phyloP scores from a whole-genome alignment of 495 filamentous ascomycete species.

The Daldinia decipiens region DNA sequence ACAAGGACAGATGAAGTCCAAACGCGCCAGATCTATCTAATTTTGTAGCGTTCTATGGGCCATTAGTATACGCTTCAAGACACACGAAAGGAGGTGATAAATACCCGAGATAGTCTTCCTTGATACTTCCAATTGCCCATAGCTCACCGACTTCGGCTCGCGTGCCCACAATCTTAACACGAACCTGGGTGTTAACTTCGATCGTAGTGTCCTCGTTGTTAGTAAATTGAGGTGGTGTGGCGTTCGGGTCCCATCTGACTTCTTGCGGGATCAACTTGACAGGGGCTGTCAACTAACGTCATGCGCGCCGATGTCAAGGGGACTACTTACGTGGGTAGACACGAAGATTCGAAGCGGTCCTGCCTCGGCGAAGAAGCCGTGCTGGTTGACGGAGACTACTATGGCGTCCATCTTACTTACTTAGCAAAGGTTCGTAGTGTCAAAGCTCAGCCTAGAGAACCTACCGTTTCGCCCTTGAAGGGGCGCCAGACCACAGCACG shows the following conservation, averaged over 20 bases:
- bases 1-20: neutral
- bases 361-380: constrained; percentile 91
- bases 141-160: constrained; percentile 91
- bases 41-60: constrained; percentile 30
- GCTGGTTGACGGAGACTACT: constrained; percentile 86
- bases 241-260: constrained; percentile 92
- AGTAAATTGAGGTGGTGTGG: constrained; percentile 83
- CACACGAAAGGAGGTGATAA: neutral
- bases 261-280: constrained; percentile 87
- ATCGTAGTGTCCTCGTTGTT: constrained; percentile 92
- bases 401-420: constrained; percentile 83
- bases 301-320: constrained; percentile 1
- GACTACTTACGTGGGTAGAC: constrained; percentile 75
- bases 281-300: constrained; percentile 38
- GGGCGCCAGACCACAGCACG: constrained; percentile 97
- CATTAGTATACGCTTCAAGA: constrained; percentile 11
- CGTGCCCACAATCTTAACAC: constrained; percentile 91
- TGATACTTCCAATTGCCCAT: constrained; percentile 96
- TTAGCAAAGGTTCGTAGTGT: constrained; percentile 23
- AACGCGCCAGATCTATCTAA: neutral
- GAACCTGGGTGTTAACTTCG: constrained; percentile 90
- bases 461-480: constrained; percentile 94
- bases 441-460: constrained; percentile 45
- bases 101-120: constrained; percentile 77
- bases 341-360: constrained; percentile 92